Percentiles rank a stretch among this genome's conserved stretches.
phyloP scores from a whole-genome alignment of 305 asterid genomes.

The Rubia occidens region DNA sequence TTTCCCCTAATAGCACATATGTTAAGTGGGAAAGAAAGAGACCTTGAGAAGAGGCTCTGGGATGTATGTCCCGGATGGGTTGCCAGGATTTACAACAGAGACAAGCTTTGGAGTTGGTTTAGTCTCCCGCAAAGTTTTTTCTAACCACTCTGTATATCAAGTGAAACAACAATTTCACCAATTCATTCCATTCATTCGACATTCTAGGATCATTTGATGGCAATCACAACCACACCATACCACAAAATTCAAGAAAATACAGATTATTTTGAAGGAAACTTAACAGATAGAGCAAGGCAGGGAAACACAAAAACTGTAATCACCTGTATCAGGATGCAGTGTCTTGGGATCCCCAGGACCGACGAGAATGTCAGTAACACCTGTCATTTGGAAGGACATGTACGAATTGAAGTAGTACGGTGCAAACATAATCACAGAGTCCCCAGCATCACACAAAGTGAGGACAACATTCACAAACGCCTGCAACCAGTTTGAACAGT shows the following conservation, averaged over 20 bases:
- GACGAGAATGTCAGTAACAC: conserved; percentile 77
- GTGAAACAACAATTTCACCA: not conserved
- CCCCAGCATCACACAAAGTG: conserved; percentile 84
- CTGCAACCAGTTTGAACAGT: conserved; percentile 33
- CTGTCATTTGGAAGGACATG: conserved; percentile 99
- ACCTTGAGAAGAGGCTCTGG: conserved; percentile 92
- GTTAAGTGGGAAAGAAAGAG: conserved; percentile 17
- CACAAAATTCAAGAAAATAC: not conserved
- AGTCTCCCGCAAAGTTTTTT: conserved; percentile 47
- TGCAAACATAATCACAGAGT: conserved; percentile 84
- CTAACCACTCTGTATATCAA: conserved; percentile 70
- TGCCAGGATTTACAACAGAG: conserved; percentile 89
- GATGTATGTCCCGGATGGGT: conserved; percentile 94
- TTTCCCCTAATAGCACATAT: conserved; percentile 5
- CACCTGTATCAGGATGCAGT: conserved; percentile 97
- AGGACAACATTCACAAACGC: conserved; percentile 89
- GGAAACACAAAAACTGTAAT: not conserved
- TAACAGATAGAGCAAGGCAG: not conserved
- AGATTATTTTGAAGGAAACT: not conserved
- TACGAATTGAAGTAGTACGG: conserved; percentile 96
- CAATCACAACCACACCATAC: not conserved
- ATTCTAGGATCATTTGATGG: not conserved
- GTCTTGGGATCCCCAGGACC: conserved; percentile 76
- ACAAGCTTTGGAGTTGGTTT: conserved; percentile 94
- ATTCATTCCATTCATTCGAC: not conserved